Evolutionary conservation across 148 eudicot species (phyloP), one percentile per base, ranked within the genome.

Genomic region (Rhododendron molle): DNA sequence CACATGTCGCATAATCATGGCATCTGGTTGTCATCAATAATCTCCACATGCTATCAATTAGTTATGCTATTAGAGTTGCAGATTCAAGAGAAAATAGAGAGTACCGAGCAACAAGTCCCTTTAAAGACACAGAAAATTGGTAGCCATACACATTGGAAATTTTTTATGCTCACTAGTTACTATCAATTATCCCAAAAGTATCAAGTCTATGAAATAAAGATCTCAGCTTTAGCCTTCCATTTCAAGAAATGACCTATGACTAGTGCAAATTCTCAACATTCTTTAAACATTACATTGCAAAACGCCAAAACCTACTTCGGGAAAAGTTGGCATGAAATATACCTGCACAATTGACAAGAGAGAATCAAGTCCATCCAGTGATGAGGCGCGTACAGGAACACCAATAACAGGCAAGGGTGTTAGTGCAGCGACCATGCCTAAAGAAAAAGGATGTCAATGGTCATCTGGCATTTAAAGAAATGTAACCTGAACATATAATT

Each of bases 391-490:
- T 47, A 96, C 96, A 67, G 99, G 99, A 67, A 96, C 99, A 85
- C 99, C 99, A 83, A 96, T 92, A 34, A 96, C 99, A 4, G 99
- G 97, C 88, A 96, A 89, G 78, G 98, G 97, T 30, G 99, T 96
- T 86, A 96, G 84, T 44, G 99, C 97, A 90, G 98, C 99, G 78
- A 96, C 96, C 99, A 96, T 96, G 83, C 99, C 99, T 96, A 85
- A 88, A 65, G 72, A 78, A 86, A 38, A 50, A 86, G 54, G 54
- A 46, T 56, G 80, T 52, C 40, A 67, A 81, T 81, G 76, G 46
- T 52, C 52, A 74, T 76, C 18, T 52, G 44, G n/a, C 9, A 81
- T 47, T 76, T 67, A 32, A 83, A 32, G 32, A 83, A 85, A 50
- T 21, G 78, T 73, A 21, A 54, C 38, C 26, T 18, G 82, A 50